phyloP scores from a whole-genome alignment of 768 basidiomycete species.

The Mycena pura region DNA sequence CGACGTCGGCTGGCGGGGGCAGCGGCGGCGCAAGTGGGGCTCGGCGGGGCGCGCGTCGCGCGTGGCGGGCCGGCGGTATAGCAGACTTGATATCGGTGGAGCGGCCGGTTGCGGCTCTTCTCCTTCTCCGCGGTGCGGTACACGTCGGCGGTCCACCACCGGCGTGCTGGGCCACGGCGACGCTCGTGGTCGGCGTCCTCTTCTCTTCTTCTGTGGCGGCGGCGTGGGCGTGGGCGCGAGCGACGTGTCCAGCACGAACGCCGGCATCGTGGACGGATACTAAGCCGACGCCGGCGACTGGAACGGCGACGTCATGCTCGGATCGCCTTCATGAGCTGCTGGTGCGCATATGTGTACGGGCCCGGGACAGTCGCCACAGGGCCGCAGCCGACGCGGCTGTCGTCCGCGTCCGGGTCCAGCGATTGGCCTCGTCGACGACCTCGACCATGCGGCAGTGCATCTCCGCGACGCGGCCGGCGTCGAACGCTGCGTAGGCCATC shows the following conservation, averaged over 20 bases:
- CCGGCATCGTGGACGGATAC: conserved; percentile 1
- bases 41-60: neutral
- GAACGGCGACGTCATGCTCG: neutral
- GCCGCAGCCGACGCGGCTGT: conserved; percentile 16
- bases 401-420: conserved; percentile 25
- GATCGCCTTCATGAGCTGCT: neutral
- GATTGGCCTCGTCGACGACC: conserved; percentile 47
- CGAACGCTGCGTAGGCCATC: conserved; percentile 65
- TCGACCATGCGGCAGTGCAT: conserved; percentile 60
- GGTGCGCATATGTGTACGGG: conserved; percentile 3
- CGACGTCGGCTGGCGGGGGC: conserved; percentile 13
- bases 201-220: conserved; percentile 8
- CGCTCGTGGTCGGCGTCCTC: neutral
- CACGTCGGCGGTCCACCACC: conserved; percentile 20
- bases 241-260: neutral
- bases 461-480: conserved; percentile 48
- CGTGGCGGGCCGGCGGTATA: neutral
- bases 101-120: conserved; percentile 7
- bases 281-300: neutral
- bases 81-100: too few relatives aligned
- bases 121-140: conserved; percentile 15
- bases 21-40: conserved; percentile 12
- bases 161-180: conserved; percentile 16
- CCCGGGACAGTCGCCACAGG: conserved; percentile 4
- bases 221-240: neutral